phyloP scores from a whole-genome alignment of 768 basidiomycete species.

The Kwoniella sp. region DNA sequence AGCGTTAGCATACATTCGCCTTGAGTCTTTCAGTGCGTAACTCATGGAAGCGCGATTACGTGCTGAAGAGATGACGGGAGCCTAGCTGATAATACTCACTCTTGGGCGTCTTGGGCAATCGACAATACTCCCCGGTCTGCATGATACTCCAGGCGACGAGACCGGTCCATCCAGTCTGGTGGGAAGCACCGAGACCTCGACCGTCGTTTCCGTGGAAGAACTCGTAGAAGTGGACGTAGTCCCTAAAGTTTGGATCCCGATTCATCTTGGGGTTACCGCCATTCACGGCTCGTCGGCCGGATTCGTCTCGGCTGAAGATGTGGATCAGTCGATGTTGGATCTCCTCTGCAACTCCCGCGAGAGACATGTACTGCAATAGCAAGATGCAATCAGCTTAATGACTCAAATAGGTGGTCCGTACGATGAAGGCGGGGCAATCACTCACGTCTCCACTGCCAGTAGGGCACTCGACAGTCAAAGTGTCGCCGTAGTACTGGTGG shows the following conservation, averaged over 20 bases:
- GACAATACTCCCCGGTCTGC: conserved; percentile 71
- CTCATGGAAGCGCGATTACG: no score
- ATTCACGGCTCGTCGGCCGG: conserved; percentile 86
- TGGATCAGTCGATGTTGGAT: conserved; percentile 99
- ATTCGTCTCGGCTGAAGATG: conserved; percentile 89
- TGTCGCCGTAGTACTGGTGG: conserved; percentile 90
- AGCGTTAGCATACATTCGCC: no score
- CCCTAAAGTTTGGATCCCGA: conserved; percentile 90
- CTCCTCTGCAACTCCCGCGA: conserved; percentile 91
- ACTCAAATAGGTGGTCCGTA: not conserved
- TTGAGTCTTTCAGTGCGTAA: no score
- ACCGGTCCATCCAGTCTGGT: conserved; percentile 90
- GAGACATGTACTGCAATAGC: conserved; percentile 71
- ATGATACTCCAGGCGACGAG: conserved; percentile 66
- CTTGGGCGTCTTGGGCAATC: conserved; percentile 89
- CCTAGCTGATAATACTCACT: no score
- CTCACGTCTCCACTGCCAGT: conserved; percentile 83
- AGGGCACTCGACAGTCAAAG: conserved; percentile 90
- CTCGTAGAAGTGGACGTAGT: conserved; percentile 97
- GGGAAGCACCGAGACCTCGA: conserved; percentile 90
- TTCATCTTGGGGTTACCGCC: conserved; percentile 86
- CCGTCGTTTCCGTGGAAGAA: conserved; percentile 96
- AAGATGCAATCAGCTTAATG: conserved; percentile 1
- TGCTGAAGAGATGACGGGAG: no score
- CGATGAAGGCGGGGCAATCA: not conserved